Conservation (phyloP, 2,329 filamentous ascomycete genomes). For the Aspergillus awamori region DNA sequence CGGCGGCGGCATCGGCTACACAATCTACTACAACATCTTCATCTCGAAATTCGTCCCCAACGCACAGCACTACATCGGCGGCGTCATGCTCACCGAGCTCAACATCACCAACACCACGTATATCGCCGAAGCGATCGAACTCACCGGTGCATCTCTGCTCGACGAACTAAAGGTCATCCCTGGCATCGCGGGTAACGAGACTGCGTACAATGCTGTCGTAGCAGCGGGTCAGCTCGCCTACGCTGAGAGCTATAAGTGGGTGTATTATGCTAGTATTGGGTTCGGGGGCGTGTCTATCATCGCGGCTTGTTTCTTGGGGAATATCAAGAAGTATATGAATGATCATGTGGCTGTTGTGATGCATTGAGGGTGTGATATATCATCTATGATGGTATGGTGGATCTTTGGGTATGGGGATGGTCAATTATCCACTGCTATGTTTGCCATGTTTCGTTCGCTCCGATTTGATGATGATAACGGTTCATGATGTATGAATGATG, state of each 20-base stretch:
- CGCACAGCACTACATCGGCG: slow-evolving; percentile 54
- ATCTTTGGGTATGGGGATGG: neutral
- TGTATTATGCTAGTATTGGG: slow-evolving; percentile 65
- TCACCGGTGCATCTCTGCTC: slow-evolving; percentile 58
- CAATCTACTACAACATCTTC: slow-evolving; percentile 59
- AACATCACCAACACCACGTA: slow-evolving; percentile 53
- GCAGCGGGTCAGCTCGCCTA: slow-evolving; percentile 60
- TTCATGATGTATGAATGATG: too few species aligned
- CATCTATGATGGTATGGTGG: neutral
- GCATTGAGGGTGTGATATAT: slow-evolving; percentile 2
- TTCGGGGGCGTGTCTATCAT: slow-evolving; percentile 62
- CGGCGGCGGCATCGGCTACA: slow-evolving; percentile 67
- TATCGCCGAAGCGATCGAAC: slow-evolving; percentile 55
- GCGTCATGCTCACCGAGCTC: slow-evolving; percentile 51
- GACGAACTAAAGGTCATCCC: slow-evolving; percentile 53
- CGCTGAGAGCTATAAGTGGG: slow-evolving; percentile 61
- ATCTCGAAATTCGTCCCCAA: slow-evolving; percentile 50
- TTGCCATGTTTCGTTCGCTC: too few species aligned
- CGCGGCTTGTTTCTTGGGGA: slow-evolving; percentile 61
- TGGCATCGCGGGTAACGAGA: slow-evolving; percentile 56
- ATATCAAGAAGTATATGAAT: slow-evolving; percentile 62
- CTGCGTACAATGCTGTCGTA: slow-evolving; percentile 57
- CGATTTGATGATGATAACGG: too few species aligned
- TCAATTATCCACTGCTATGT: too few species aligned
- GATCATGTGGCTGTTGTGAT: slow-evolving; percentile 59